Evolutionary conservation across 805 yeast genomes (phyloP).

Genomic region (Sungouiella blattae): DNA sequence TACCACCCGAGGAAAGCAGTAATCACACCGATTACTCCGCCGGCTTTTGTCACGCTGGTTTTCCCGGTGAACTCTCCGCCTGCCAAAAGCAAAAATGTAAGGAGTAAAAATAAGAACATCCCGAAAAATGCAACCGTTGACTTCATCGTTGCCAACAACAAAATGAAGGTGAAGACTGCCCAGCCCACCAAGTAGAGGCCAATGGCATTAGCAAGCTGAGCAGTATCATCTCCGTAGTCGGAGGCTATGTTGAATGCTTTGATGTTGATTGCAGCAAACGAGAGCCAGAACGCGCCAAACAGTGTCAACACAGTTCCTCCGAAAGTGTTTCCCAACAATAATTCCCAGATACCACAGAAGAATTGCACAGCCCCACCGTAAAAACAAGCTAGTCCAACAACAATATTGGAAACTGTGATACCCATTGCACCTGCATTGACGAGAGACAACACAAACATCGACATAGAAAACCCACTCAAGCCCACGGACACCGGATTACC

Average conservation of each 20-base stretch:
- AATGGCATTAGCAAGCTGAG: conserved; percentile 45
- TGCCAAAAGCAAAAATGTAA: conserved; percentile 55
- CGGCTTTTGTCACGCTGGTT: conserved; percentile 46
- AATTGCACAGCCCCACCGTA: conserved; percentile 63
- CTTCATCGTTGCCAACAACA: conserved; percentile 53
- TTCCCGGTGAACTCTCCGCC: conserved; percentile 48
- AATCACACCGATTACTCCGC: conserved; percentile 58
- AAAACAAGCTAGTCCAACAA: conserved; percentile 55
- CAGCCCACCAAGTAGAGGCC: conserved; percentile 62
- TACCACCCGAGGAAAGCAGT: conserved; percentile 59
- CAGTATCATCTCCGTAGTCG: conserved; percentile 36
- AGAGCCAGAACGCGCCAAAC: conserved; percentile 21
- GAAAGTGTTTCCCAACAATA: conserved; percentile 60
- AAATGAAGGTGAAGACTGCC: conserved; percentile 57
- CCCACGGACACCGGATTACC: conserved; percentile 72
- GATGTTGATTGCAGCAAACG: conserved; percentile 3
- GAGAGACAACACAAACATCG: conserved; percentile 59
- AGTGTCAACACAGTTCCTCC: conserved; percentile 63
- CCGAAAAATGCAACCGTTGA: conserved; percentile 63
- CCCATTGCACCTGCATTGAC: conserved; percentile 54
- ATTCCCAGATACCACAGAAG: conserved; percentile 65
- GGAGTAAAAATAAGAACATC: conserved; percentile 48
- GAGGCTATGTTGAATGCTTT: conserved; percentile 5
- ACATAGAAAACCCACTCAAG: conserved; percentile 56
- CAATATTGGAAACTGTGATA: conserved; percentile 47